phyloP scores from a whole-genome alignment of 371 early-diverging fungal genomes.

The Mortierella sp. region DNA sequence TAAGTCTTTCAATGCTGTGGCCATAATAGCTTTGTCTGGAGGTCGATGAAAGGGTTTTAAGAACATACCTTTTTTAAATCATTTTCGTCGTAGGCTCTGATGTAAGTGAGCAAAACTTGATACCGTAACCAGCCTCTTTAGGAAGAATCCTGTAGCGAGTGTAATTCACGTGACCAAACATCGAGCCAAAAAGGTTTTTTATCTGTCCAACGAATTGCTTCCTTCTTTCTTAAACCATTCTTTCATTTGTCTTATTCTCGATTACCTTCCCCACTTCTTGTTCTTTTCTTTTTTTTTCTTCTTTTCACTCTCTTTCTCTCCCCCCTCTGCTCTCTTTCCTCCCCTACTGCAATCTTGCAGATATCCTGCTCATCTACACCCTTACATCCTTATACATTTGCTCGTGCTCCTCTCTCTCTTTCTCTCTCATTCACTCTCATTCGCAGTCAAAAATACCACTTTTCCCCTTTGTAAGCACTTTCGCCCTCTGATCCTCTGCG shows the following conservation, averaged over 20 bases:
- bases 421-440: constrained; percentile 1
- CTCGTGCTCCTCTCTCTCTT: neutral
- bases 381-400: neutral
- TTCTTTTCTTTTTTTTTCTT: neutral
- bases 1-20: neutral
- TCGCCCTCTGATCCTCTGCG: neutral
- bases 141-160: neutral
- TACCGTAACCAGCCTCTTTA: neutral
- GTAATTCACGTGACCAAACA: neutral
- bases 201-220: no score
- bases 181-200: neutral
- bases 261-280: neutral
- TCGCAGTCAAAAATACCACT: neutral
- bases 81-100: neutral
- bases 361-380: neutral
- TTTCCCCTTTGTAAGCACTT: neutral
- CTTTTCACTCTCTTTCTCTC: neutral
- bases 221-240: neutral
- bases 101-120: neutral
- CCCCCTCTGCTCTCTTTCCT: neutral
- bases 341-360: neutral
- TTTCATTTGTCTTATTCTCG: neutral
- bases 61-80: no score
- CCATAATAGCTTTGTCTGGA: neutral
- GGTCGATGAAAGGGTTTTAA: neutral